Percentiles rank a stretch among this genome's conserved stretches.
These are phyloP conservation scores for Apiospora arundinis DNA, from an alignment of 2,329 filamentous ascomycete genomes.

Conservation along the genomic window DNA sequence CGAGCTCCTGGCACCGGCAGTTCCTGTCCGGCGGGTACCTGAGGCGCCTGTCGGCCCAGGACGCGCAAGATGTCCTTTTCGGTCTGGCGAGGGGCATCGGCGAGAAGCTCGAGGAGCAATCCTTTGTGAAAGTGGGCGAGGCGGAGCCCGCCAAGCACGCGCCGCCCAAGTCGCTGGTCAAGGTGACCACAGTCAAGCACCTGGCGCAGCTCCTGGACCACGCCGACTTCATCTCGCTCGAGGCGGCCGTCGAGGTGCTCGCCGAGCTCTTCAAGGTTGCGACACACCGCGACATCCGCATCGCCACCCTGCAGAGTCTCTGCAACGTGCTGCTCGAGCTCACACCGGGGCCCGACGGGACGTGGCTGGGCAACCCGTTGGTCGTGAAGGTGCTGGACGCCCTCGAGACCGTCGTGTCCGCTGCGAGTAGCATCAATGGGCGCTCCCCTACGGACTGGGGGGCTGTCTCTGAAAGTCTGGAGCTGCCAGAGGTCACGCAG, in stretches of 20 bases:
- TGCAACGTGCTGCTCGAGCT: constrained; percentile 30
- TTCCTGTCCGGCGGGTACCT: constrained; percentile 38
- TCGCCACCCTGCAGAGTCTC: constrained; percentile 39
- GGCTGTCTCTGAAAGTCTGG: neutral
- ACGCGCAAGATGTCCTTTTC: constrained; percentile 36
- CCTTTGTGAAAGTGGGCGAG: constrained; percentile 28
- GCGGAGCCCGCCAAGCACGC: neutral
- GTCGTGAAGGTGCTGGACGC: neutral
- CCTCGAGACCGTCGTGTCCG: neutral
- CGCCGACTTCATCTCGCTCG: constrained; percentile 35
- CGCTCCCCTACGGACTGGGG: neutral
- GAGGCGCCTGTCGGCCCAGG: constrained; percentile 33
- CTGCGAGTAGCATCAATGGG: neutral
- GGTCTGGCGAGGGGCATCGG: constrained; percentile 37
- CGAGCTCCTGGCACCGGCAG: constrained; percentile 43
- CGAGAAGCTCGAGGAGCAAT: constrained; percentile 36
- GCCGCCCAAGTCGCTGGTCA: constrained; percentile 34
- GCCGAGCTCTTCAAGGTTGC: constrained; percentile 37
- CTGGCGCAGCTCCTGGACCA: constrained; percentile 42
- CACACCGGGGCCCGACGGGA: neutral
- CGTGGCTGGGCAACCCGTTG: neutral
- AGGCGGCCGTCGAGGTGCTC: constrained; percentile 38
- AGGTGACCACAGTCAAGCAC: constrained; percentile 46
- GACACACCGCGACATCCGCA: constrained; percentile 41
- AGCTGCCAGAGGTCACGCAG: neutral